phyloP scores from a whole-genome alignment of 2,329 filamentous ascomycete genomes.

The Cytospora paraplurivora region DNA sequence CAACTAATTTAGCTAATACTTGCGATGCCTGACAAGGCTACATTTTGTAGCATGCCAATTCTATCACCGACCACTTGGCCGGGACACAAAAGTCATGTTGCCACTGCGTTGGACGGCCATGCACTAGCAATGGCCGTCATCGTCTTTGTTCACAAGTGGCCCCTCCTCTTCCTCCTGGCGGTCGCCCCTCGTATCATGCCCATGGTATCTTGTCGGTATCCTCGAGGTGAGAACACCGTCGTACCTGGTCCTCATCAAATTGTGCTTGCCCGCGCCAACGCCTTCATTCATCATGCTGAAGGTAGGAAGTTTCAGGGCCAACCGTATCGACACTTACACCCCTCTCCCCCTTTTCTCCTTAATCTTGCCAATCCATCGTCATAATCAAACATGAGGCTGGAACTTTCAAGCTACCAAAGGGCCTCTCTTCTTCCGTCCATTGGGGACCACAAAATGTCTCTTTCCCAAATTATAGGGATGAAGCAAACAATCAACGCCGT shows the following conservation, averaged over 20 bases:
- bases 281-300: conserved; percentile 26
- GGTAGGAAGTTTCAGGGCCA: conserved; percentile 54
- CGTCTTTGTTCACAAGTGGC: conserved; percentile 12
- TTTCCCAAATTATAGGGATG: conserved; percentile 18
- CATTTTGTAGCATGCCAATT: conserved; percentile 10
- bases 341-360: conserved; percentile 32
- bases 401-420: conserved; percentile 68
- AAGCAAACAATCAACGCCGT: conserved; percentile 38
- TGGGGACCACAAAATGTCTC: conserved; percentile 23
- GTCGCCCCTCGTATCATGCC: not conserved
- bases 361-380: conserved; percentile 29
- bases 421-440: conserved; percentile 38
- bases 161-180: not conserved
- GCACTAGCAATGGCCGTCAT: conserved; percentile 37
- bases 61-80: conserved; percentile 36
- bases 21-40: conserved; percentile 21
- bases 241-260: conserved; percentile 8
- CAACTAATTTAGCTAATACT: conserved; percentile 23
- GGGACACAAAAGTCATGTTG: conserved; percentile 30
- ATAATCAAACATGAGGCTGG: conserved; percentile 50
- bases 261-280: conserved; percentile 18
- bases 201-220: conserved; percentile 1
- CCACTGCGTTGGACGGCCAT: conserved; percentile 30
- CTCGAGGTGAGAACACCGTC: not conserved
- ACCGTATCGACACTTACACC: conserved; percentile 47